Base-by-base conservation (phyloP, 2,329 filamentous ascomycete genomes). In the Calonectria leucothoes region DNA sequence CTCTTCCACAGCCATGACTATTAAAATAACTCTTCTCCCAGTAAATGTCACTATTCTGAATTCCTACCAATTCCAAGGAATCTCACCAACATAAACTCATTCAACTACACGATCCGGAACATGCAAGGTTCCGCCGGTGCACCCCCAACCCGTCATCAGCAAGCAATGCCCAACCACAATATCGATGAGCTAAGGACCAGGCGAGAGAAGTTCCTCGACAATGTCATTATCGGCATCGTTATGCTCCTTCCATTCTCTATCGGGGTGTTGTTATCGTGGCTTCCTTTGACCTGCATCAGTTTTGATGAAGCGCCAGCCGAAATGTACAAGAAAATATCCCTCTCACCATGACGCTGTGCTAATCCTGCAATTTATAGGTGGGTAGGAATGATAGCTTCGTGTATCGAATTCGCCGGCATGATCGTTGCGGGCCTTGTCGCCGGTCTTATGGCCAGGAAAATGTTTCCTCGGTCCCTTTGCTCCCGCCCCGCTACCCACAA, bases 1-100 rank as follows among this genome's bases (percentile, higher is more conserved):
- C n/a, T n/a, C 20, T 45, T 45, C 20, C 11, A 0, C 20, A 4
- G 3, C 39, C 20, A n/a, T 45, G 20, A n/a, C 7, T 45, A 45
- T 11, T 45, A n/a, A 45, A n/a, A n/a, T 6, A 2, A n/a, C 20
- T 2, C 8, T n/a, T 45, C 6, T 4, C 39, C 39, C 20, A 6
- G 6, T 6, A 1, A 1, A n/a, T 42, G 6, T 2, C 2, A 20
- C 2, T 42, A 7, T n/a, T n/a, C 17, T 7, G 1, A 42, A 15
- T n/a, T n/a, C 39, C n/a, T 39, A 15, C 35, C 35, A 39, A 17
- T 6, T 4, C 14, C 35, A 39, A 39, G 35, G 8, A 39, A 15
- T 15, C 4, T 15, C 35, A 17, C 39, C 7, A 45, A 20, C 20
- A 45, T 45, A 20, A 23, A 8, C 17, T n/a, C 17, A 4, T n/a